Conservation (phyloP, 129 eudicot genomes). For the Saussurea involucrata region DNA sequence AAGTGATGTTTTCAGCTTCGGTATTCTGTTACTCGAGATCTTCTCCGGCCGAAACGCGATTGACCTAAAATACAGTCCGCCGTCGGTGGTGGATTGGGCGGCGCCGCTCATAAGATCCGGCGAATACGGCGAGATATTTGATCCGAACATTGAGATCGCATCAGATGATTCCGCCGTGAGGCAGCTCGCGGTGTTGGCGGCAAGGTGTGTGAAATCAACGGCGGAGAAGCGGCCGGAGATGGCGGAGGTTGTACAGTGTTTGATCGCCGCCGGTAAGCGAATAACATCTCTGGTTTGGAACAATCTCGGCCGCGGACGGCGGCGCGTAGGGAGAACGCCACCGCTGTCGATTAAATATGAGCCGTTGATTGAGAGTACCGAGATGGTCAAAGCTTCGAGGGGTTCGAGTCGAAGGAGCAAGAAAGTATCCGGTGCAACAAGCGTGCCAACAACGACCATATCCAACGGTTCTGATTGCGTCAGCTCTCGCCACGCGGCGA, state of each 20-base stretch:
- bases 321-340: slow-evolving; percentile 54
- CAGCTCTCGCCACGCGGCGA: slow-evolving; percentile 12
- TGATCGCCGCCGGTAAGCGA: slow-evolving; percentile 32
- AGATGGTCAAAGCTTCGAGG: slow-evolving; percentile 24
- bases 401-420: slow-evolving; percentile 47
- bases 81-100: slow-evolving; percentile 94
- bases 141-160: slow-evolving; percentile 47
- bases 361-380: slow-evolving; percentile 38
- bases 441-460: slow-evolving; percentile 15
- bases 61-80: slow-evolving; percentile 70
- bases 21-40: slow-evolving; percentile 65
- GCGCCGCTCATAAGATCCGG: slow-evolving; percentile 63
- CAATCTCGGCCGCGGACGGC: slow-evolving; percentile 16
- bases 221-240: slow-evolving; percentile 76
- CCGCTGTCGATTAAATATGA: slow-evolving; percentile 35
- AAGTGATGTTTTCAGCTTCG: slow-evolving; percentile 86
- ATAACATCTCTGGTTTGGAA: slow-evolving; percentile 27
- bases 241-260: slow-evolving; percentile 64
- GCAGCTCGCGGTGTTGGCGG: slow-evolving; percentile 64
- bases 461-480: not conserved
- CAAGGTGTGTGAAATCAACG: slow-evolving; percentile 56
- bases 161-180: slow-evolving; percentile 43
- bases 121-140: slow-evolving; percentile 44
- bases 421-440: slow-evolving; percentile 55
- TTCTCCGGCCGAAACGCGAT: slow-evolving; percentile 86